Percentiles rank a stretch among this genome's conserved stretches.
Evolutionary conservation across 2,329 filamentous ascomycete genomes (phyloP).

Genomic region (Neodidymelliopsis sp.): DNA sequence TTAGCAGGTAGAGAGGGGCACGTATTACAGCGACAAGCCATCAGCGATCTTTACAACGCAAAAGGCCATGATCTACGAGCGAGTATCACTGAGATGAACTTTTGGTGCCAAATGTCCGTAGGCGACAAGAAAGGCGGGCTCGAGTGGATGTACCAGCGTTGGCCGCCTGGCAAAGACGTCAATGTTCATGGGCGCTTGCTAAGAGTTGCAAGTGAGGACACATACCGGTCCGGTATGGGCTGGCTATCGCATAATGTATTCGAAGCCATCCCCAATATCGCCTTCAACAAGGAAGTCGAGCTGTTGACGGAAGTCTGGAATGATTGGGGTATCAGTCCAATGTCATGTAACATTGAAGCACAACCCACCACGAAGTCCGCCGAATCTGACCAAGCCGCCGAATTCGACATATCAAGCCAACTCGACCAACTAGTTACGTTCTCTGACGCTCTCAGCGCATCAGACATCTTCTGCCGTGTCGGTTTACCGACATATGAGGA

Average conservation of each 20-base stretch:
- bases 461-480: constrained; percentile 66
- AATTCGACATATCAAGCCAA: background rate
- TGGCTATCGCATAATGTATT: constrained; percentile 70
- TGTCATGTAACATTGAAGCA: constrained; percentile 56
- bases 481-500: constrained; percentile 52
- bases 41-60: constrained; percentile 73
- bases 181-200: constrained; percentile 72
- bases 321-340: constrained; percentile 71
- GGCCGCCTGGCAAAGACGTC: constrained; percentile 74
- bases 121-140: constrained; percentile 88
- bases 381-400: background rate
- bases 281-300: constrained; percentile 65
- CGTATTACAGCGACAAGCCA: constrained; percentile 70
- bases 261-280: constrained; percentile 46
- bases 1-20: constrained; percentile 91
- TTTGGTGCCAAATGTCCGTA: constrained; percentile 96
- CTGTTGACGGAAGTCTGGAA: constrained; percentile 70
- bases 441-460: constrained; percentile 68
- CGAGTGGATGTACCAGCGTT: constrained; percentile 85
- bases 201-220: constrained; percentile 81
- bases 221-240: constrained; percentile 81
- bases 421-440: constrained; percentile 58
- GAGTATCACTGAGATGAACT: constrained; percentile 83
- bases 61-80: constrained; percentile 78
- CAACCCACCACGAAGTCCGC: constrained; percentile 53